phyloP scores from a whole-genome alignment of 139 green algal species.

The Micromonas commoda region DNA sequence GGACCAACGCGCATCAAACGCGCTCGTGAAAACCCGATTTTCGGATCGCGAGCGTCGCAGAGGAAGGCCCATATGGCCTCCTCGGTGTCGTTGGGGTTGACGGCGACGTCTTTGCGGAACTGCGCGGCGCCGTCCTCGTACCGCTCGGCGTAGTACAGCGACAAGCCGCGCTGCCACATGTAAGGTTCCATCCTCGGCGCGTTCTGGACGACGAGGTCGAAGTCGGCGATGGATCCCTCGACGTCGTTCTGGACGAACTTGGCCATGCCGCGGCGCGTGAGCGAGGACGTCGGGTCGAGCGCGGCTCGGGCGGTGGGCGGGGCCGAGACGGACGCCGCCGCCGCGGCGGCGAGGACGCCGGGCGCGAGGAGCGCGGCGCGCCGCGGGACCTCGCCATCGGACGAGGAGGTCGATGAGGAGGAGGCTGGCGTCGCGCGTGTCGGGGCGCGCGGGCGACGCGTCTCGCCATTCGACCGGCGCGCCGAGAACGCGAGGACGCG shows the following conservation, averaged over 20 bases:
- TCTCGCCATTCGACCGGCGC: too few species aligned
- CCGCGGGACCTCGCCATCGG: too few species aligned
- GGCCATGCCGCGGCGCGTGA: not conserved
- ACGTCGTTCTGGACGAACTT: slow-evolving; percentile 4
- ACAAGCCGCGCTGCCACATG: slow-evolving; percentile 65
- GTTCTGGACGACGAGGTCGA: not conserved
- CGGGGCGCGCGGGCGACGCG: too few species aligned
- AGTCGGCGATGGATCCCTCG: slow-evolving; percentile 7
- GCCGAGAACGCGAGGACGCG: too few species aligned
- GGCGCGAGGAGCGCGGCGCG: not conserved
- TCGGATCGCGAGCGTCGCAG: slow-evolving; percentile 71
- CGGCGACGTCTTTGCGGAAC: slow-evolving; percentile 61
- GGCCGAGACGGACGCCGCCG: not conserved
- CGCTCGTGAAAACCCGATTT: too few species aligned
- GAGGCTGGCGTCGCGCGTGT: not conserved
- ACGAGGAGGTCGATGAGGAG: not conserved
- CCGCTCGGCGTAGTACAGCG: slow-evolving; percentile 63
- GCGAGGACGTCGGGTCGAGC: not conserved
- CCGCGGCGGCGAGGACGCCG: too few species aligned
- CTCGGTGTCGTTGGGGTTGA: slow-evolving; percentile 87
- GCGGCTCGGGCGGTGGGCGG: too few species aligned
- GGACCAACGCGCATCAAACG: slow-evolving; percentile 51
- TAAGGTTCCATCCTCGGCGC: not conserved
- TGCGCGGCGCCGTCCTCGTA: slow-evolving; percentile 54
- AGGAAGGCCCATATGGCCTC: slow-evolving; percentile 81